phyloP scores from a whole-genome alignment of 2,329 filamentous ascomycete genomes.

The Penicillium sp. region DNA sequence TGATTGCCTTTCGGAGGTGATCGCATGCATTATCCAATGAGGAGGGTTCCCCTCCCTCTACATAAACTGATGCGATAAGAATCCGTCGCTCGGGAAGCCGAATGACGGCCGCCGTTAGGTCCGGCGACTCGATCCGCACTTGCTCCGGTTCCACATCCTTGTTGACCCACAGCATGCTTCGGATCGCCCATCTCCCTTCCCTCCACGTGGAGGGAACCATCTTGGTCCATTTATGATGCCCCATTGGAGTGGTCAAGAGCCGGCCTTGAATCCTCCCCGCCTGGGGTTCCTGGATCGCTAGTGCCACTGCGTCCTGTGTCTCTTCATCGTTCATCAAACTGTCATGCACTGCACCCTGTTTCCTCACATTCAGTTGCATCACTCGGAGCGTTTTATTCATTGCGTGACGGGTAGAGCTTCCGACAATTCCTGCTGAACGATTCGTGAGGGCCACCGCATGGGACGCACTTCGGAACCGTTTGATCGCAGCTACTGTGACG shows the following conservation, averaged over 20 bases:
- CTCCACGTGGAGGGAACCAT: neutral
- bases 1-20: constrained; percentile 20
- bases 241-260: too few species aligned
- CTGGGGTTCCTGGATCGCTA: constrained; percentile 23
- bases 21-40: constrained; percentile 15
- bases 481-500: constrained; percentile 15
- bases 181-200: constrained; percentile 6
- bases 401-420: constrained; percentile 18
- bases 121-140: constrained; percentile 17
- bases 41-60: constrained; percentile 16
- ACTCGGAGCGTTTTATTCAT: constrained; percentile 22
- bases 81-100: too few species aligned
- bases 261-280: too few species aligned
- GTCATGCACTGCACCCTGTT: constrained; percentile 17
- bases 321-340: constrained; percentile 22
- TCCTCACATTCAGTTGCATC: too few species aligned
- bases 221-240: too few species aligned
- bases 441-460: constrained; percentile 17
- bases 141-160: constrained; percentile 20
- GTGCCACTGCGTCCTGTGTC: constrained; percentile 5
- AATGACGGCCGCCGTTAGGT: constrained; percentile 20
- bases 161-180: constrained; percentile 14
- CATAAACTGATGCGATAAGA: constrained; percentile 27
- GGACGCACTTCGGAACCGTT: constrained; percentile 18
- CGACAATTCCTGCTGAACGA: constrained; percentile 20